Evolutionary conservation across 1,284 basidiomycete species (phyloP).

Genomic region (Melanopsichium pennsylvanicum): DNA sequence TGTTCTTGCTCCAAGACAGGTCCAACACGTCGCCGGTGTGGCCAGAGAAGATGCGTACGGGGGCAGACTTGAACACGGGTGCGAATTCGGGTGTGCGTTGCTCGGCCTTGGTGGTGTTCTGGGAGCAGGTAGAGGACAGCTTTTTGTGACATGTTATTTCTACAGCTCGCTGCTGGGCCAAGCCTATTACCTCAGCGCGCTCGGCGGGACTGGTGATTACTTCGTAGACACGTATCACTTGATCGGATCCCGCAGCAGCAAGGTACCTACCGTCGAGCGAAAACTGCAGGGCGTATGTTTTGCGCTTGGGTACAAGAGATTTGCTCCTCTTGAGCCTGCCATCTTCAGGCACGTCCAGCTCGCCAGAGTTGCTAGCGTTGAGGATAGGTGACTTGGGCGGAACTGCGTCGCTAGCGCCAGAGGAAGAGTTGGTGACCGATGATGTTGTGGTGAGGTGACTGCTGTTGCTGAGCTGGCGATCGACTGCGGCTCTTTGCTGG

Average conservation of each 20-base stretch:
- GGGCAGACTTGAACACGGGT: conserved; percentile 50
- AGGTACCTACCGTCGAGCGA: conserved; percentile 64
- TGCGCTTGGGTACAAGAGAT: conserved; percentile 27
- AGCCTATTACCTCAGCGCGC: conserved; percentile 31
- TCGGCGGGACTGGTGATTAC: conserved; percentile 36
- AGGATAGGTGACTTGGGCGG: conserved; percentile 21
- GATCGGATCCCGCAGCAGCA: conserved; percentile 65
- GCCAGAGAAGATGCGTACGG: conserved; percentile 60
- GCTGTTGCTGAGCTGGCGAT: conserved; percentile 22
- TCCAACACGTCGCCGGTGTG: conserved; percentile 66
- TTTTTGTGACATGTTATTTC: conserved; percentile 5
- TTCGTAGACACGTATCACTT: conserved; percentile 59
- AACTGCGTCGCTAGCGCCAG: conserved; percentile 1
- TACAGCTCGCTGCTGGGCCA: conserved; percentile 6
- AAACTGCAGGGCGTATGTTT: conserved; percentile 65
- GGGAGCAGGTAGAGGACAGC: not conserved
- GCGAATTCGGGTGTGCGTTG: conserved; percentile 5
- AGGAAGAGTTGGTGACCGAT: conserved; percentile 1
- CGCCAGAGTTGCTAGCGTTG: conserved; percentile 2
- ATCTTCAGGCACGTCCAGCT: conserved; percentile 4
- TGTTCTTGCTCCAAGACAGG: conserved; percentile 67
- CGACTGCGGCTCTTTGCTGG: conserved; percentile 2
- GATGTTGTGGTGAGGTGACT: conserved; percentile 14
- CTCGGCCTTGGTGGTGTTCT: not conserved
- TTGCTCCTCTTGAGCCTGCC: conserved; percentile 6